These are phyloP conservation scores for Pythium aphanidermatum DNA, from an alignment of 352 stramenopile genomes.

Conservation along the genomic window DNA sequence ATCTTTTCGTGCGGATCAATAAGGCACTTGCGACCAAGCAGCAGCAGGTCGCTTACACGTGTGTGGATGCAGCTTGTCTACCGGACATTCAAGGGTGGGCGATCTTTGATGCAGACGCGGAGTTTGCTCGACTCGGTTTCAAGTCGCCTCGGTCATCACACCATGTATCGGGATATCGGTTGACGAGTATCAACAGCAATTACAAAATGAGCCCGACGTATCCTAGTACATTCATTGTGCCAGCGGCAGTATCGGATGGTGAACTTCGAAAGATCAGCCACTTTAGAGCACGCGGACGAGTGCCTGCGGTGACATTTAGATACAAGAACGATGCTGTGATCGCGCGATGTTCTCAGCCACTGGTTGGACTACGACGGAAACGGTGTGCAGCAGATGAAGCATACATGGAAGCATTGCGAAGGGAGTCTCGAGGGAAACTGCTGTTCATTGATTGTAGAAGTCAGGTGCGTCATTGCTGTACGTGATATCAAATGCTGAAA, in stretches of 20 bases:
- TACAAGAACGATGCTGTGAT: slow-evolving; percentile 90
- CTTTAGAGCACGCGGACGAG: slow-evolving; percentile 90
- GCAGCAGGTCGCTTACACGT: slow-evolving; percentile 45
- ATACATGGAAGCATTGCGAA: slow-evolving; percentile 49
- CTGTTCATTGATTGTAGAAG: slow-evolving; percentile 80
- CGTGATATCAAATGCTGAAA: too few relatives aligned
- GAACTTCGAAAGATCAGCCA: slow-evolving; percentile 82
- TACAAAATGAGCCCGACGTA: slow-evolving; percentile 84
- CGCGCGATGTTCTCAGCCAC: slow-evolving; percentile 90
- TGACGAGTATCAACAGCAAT: slow-evolving; percentile 65
- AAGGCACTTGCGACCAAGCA: slow-evolving; percentile 49
- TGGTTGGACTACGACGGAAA: slow-evolving; percentile 93
- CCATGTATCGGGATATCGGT: slow-evolving; percentile 47
- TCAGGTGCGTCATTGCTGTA: slow-evolving; percentile 47
- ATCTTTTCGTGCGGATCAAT: slow-evolving; percentile 65
- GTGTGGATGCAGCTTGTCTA: slow-evolving; percentile 23
- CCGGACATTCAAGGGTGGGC: slow-evolving; percentile 48
- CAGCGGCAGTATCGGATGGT: slow-evolving; percentile 87
- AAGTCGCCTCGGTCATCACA: slow-evolving; percentile 27
- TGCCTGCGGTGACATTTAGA: slow-evolving; percentile 90
- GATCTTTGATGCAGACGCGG: slow-evolving; percentile 42
- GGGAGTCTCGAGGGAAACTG: slow-evolving; percentile 53
- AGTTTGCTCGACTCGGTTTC: slow-evolving; percentile 61
- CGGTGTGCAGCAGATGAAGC: slow-evolving; percentile 89
- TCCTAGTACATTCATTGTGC: slow-evolving; percentile 84